phyloP scores from a whole-genome alignment of 805 yeast genomes.

The Candida arabinofermentans region DNA sequence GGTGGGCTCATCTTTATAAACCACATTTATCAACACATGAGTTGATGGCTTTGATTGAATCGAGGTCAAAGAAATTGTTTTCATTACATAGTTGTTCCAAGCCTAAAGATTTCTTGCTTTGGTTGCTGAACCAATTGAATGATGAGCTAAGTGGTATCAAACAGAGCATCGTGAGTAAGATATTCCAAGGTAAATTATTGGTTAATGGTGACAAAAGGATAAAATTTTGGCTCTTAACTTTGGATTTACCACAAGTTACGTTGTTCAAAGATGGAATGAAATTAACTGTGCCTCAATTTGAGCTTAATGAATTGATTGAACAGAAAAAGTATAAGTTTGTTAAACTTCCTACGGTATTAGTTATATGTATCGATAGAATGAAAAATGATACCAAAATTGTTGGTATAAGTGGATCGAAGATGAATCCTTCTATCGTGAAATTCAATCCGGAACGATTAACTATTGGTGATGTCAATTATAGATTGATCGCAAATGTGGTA shows the following conservation, averaged over 20 bases:
- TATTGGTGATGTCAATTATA: slow-evolving; percentile 32
- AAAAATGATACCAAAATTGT: slow-evolving; percentile 29
- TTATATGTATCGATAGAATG: slow-evolving; percentile 57
- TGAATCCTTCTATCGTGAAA: slow-evolving; percentile 61
- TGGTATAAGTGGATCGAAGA: slow-evolving; percentile 34
- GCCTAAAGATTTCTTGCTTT: slow-evolving; percentile 55
- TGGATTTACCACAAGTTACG: slow-evolving; percentile 59
- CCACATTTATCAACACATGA: slow-evolving; percentile 67
- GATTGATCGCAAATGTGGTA: slow-evolving; percentile 46
- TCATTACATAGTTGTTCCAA: slow-evolving; percentile 36
- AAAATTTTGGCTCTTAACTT: slow-evolving; percentile 50
- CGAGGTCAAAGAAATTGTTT: slow-evolving; percentile 41
- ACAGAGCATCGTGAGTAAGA: slow-evolving; percentile 27
- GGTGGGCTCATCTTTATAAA: slow-evolving; percentile 59
- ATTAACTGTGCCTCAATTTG: slow-evolving; percentile 47
- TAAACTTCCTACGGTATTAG: slow-evolving; percentile 48
- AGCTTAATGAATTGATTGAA: slow-evolving; percentile 39
- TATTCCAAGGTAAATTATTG: slow-evolving; percentile 52
- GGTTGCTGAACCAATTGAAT: slow-evolving; percentile 53
- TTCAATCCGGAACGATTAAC: slow-evolving; percentile 41
- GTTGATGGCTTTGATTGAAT: slow-evolving; percentile 46
- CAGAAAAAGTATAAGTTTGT: slow-evolving; percentile 38
- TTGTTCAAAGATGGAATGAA: slow-evolving; percentile 47
- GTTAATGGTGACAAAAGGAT: slow-evolving; percentile 19
- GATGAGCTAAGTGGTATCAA: slow-evolving; percentile 20